phyloP scores from a whole-genome alignment of 2,329 filamentous ascomycete species.

The Alternaria sp. region DNA sequence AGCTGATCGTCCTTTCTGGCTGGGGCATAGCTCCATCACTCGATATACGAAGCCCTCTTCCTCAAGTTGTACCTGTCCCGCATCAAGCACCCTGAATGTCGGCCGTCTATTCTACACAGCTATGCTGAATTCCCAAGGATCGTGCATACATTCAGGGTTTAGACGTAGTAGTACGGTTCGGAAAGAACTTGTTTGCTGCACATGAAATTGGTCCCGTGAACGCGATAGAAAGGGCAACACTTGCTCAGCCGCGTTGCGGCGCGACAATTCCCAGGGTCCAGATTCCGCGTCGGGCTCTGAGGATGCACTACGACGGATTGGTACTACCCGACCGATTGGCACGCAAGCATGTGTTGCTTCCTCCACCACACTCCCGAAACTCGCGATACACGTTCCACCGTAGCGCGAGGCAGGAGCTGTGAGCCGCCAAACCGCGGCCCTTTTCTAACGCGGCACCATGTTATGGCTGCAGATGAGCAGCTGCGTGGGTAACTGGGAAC shows the following conservation, averaged over 20 bases:
- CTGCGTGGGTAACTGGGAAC: not conserved
- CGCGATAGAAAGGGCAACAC: not conserved
- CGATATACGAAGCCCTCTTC: not conserved
- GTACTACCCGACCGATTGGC: not conserved
- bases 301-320: not conserved
- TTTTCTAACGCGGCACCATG: not conserved
- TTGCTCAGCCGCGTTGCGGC: not conserved
- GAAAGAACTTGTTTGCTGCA: not conserved
- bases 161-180: not conserved
- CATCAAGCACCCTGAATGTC: not conserved
- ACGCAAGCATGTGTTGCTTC: not conserved
- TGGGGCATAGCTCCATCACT: not conserved
- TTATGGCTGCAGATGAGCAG: not conserved
- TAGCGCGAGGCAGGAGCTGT: not conserved
- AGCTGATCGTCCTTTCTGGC: not conserved
- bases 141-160: not conserved
- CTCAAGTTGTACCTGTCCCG: not conserved
- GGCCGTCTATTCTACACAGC: not conserved
- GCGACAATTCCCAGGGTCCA: constrained; percentile 2
- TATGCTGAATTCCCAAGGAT: not conserved
- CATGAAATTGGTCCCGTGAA: not conserved
- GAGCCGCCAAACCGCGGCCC: not conserved
- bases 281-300: constrained; percentile 1
- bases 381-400: not conserved
- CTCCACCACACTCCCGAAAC: not conserved